These are phyloP conservation scores for Pichia sp. DNA, from an alignment of 1,139 yeast species.

Conservation along the genomic window DNA sequence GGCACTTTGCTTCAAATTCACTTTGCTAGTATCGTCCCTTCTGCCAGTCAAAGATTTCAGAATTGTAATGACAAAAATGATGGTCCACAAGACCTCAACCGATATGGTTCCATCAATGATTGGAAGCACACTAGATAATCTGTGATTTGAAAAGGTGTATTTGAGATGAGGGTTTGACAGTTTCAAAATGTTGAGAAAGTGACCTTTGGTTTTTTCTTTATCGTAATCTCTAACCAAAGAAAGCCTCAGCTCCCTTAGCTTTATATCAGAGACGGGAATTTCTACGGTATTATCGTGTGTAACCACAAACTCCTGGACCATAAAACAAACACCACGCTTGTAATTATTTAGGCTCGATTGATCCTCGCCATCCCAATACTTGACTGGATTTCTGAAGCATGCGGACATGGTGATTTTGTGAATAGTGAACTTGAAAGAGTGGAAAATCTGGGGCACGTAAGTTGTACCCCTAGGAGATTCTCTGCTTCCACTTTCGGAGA, in stretches of 20 bases:
- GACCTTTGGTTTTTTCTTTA: conserved; percentile 9
- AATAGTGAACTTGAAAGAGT: conserved; percentile 12
- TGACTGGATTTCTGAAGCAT: conserved; percentile 24
- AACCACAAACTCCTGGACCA: conserved; percentile 1
- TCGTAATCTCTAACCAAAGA: conserved; percentile 19
- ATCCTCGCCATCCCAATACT: conserved; percentile 23
- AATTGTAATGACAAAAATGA: conserved; percentile 21
- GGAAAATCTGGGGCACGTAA: conserved; percentile 13
- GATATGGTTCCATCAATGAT: conserved; percentile 20
- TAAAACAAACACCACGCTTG: conserved; percentile 21
- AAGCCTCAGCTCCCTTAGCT: conserved; percentile 6
- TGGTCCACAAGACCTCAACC: conserved; percentile 25
- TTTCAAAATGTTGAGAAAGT: conserved; percentile 10
- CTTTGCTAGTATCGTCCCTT: background rate
- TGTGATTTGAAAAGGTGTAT: conserved; percentile 12
- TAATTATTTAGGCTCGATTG: conserved; percentile 22
- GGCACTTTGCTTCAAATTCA: background rate
- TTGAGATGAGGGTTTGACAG: conserved; percentile 11
- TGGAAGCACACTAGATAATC: conserved; percentile 20
- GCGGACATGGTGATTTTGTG: conserved; percentile 17
- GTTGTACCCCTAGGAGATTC: conserved; percentile 1
- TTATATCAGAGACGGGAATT: conserved; percentile 10
- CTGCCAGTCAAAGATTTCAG: conserved; percentile 13
- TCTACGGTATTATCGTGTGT: conserved; percentile 12
- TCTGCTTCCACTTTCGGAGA: background rate